Evolutionary conservation across 495 filamentous ascomycete genomes (phyloP).

Genomic region (Halenospora varia): DNA sequence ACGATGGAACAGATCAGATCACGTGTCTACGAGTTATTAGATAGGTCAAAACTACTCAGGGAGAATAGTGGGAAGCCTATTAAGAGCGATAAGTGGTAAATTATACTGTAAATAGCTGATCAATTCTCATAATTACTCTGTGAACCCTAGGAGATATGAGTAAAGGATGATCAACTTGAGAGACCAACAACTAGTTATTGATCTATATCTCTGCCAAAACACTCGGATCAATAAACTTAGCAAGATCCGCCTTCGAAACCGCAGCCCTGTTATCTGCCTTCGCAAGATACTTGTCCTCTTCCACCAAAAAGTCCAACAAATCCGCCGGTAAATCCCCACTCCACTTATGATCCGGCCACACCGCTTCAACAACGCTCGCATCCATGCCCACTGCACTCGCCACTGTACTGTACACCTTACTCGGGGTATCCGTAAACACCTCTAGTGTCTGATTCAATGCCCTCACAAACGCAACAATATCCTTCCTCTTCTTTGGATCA

Average conservation of each 20-base stretch:
- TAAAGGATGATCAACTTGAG: too few relatives aligned
- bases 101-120: too few relatives aligned
- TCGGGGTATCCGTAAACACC: constrained; percentile 31
- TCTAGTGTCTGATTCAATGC: constrained; percentile 33
- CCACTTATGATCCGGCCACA: constrained; percentile 40
- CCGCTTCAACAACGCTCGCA: constrained; percentile 29
- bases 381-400: constrained; percentile 29
- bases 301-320: constrained; percentile 33
- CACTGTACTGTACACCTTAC: constrained; percentile 29
- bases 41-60: neutral
- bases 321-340: constrained; percentile 29
- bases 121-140: too few relatives aligned
- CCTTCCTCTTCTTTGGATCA: constrained; percentile 28
- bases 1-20: constrained; percentile 1
- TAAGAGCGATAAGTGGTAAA: constrained; percentile 2
- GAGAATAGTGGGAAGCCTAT: constrained; percentile 1
- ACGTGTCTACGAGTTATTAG: constrained; percentile 4
- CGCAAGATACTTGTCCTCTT: constrained; percentile 37
- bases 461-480: constrained; percentile 37
- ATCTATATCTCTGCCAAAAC: neutral
- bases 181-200: too few relatives aligned
- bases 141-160: too few relatives aligned
- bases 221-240: constrained; percentile 5
- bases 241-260: constrained; percentile 28
- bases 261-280: constrained; percentile 25